Conservation (phyloP, 208 protist species). For the Plasmodiophora brassicae region DNA sequence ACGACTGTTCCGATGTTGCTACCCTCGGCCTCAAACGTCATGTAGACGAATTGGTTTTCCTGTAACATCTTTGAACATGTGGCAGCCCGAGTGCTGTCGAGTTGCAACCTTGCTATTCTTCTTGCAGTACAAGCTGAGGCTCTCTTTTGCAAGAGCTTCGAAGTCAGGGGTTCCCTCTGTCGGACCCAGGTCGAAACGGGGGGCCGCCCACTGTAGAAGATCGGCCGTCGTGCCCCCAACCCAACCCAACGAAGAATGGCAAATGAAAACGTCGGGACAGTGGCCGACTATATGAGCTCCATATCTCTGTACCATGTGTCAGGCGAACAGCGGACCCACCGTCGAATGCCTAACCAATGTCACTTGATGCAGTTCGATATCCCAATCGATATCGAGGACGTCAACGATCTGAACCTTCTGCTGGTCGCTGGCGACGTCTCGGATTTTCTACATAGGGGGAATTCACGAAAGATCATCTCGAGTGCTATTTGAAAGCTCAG, state of each 20-base stretch:
- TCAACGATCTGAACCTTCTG: not conserved
- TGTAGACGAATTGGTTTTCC: not conserved
- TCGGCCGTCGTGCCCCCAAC: not conserved
- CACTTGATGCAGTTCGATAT: not conserved
- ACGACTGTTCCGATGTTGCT: not conserved
- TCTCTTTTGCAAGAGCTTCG: not conserved
- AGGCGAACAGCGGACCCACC: not conserved
- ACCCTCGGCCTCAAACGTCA: not conserved
- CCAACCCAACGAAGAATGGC: not conserved
- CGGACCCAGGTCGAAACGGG: not conserved
- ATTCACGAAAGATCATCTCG: not conserved
- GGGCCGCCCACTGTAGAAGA: not conserved
- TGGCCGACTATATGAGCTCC: not conserved
- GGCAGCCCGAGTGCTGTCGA: not conserved
- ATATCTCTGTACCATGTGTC: not conserved
- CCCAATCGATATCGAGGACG: not conserved
- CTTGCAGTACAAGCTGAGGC: not conserved
- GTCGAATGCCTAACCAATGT: not conserved
- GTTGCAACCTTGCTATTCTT: not conserved
- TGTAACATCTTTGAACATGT: not conserved
- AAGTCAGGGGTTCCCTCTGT: not conserved
- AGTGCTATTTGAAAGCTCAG: not conserved
- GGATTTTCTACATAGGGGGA: slow-evolving; percentile 5
- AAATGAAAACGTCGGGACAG: not conserved
- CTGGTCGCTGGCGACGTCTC: not conserved